Base-by-base conservation (phyloP, 805 yeast genomes). In the Lipomyces orientalis region DNA sequence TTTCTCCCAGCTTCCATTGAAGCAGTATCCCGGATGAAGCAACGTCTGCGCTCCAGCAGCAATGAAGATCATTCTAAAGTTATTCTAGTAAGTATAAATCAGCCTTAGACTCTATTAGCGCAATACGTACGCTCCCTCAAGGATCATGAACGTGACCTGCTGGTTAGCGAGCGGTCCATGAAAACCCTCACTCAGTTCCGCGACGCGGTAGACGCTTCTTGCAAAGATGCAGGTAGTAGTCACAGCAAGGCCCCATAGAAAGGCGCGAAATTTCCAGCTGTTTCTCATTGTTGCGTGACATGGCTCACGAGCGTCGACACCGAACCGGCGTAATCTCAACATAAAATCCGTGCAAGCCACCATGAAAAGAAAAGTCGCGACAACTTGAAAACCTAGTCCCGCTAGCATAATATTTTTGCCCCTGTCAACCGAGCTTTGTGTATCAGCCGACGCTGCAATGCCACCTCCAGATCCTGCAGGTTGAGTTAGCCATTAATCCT, bases 91-190 rank as follows among this genome's bases (percentile, higher is more conserved):
- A 29, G 56, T 19, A 19, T 2, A 1, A 25, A 25, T 25, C 29
- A 25, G 3, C 29, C 29, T 25, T 25, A 25, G 29, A 25, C 29
- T 25, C 29, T 1, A 3, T 25, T 25, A 25, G n/a, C 3, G 29
- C 3, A 25, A 25, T 54, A 54, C 37, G 34, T 54, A 54, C 46
- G 14, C 46, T 31, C 33, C 59, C 46, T 56, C 59, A 14, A 56
- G 46, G 59, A 56, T 14, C 59, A 56, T 56, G 19, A 56, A 56
- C 25, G 59, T 31, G 25, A 56, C 59, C 59, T 56, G n/a, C n/a
- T 56, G 46, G 46, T 56, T 56, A 8, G 59, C 59, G 16, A 56
- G 39, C 16, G 39, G 12, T 33, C 59, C 59, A 10, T 14, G 14
- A 16, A 56, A 56, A 9, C 59, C 59, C 16, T 56, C 49, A n/a